These are phyloP conservation scores for Kalanchoe fedtschenkoi DNA, from an alignment of 164 flowering plant genomes.

Conservation along the genomic window DNA sequence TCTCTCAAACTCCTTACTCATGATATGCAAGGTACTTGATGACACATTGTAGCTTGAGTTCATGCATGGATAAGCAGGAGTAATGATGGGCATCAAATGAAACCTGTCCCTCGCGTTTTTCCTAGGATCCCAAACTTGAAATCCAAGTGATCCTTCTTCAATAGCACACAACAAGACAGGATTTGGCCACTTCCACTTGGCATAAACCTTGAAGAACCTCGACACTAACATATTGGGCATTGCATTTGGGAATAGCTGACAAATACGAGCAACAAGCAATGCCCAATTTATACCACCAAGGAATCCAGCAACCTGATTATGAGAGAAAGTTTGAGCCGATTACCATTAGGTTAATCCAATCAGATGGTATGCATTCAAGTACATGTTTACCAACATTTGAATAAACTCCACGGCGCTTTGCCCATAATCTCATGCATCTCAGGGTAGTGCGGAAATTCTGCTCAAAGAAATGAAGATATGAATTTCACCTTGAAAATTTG, in stretches of 20 bases:
- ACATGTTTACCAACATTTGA: conserved; percentile 59
- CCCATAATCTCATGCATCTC: conserved; percentile 90
- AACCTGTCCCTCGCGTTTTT: conserved; percentile 50
- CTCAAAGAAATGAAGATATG: conserved; percentile 9
- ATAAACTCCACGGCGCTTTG: conserved; percentile 90
- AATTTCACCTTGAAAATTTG: neutral
- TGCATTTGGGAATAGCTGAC: conserved; percentile 55
- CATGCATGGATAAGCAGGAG: conserved; percentile 98
- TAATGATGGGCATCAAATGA: conserved; percentile 88
- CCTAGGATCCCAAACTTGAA: conserved; percentile 86
- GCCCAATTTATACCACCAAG: conserved; percentile 66
- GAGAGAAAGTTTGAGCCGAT: neutral
- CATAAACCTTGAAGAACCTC: conserved; percentile 47
- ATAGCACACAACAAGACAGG: conserved; percentile 58
- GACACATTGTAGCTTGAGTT: conserved; percentile 97
- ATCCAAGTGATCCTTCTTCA: conserved; percentile 68
- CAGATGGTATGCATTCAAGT: neutral
- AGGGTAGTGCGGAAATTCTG: conserved; percentile 80
- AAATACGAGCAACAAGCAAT: conserved; percentile 50
- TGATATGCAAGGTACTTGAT: conserved; percentile 69
- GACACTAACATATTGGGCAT: conserved; percentile 45
- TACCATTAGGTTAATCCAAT: neutral
- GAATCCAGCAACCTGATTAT: conserved; percentile 42
- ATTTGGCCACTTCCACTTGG: conserved; percentile 60
- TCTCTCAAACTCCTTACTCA: conserved; percentile 75